These are phyloP conservation scores for Thalassiosira hispida DNA, from an alignment of 352 stramenopile genomes.

Conservation along the genomic window DNA sequence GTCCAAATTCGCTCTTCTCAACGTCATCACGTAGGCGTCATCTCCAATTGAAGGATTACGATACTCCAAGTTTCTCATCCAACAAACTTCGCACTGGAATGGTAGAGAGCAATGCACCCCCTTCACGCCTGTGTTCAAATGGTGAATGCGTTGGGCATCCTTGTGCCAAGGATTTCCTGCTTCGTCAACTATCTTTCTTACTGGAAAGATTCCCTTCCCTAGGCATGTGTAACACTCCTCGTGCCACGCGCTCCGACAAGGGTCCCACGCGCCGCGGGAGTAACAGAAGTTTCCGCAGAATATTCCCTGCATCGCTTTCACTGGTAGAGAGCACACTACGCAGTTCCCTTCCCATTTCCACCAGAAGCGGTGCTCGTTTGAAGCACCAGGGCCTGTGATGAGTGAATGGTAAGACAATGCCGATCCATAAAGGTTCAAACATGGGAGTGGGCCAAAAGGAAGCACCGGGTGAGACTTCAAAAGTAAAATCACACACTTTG, in stretches of 20 bases:
- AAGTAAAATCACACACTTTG: slow-evolving; percentile 22
- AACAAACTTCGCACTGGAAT: slow-evolving; percentile 52
- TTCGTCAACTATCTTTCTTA: slow-evolving; percentile 11
- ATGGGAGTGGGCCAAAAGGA: slow-evolving; percentile 41
- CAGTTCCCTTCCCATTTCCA: slow-evolving; percentile 37
- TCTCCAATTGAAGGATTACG: slow-evolving; percentile 11
- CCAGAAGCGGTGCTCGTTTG: slow-evolving; percentile 7
- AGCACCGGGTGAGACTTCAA: slow-evolving; percentile 24
- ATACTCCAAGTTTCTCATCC: slow-evolving; percentile 22
- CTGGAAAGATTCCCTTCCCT: background rate
- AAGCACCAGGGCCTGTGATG: slow-evolving; percentile 41
- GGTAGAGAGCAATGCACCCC: slow-evolving; percentile 22
- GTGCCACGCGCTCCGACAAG: slow-evolving; percentile 32
- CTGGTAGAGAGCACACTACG: slow-evolving; percentile 13
- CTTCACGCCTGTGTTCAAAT: background rate
- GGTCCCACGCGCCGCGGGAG: slow-evolving; percentile 7
- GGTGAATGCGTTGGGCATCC: background rate
- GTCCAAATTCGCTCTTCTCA: slow-evolving; percentile 51
- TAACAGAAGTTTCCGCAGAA: slow-evolving; percentile 60
- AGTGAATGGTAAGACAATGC: slow-evolving; percentile 56
- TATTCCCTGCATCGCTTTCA: slow-evolving; percentile 34
- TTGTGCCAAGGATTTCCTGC: slow-evolving; percentile 19
- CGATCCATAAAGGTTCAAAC: slow-evolving; percentile 56
- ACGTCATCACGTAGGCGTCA: slow-evolving; percentile 5
- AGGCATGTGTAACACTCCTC: slow-evolving; percentile 28